These are phyloP conservation scores for Tetrapyrgos nigripes DNA, from an alignment of 1,284 basidiomycete genomes.

Conservation along the genomic window DNA sequence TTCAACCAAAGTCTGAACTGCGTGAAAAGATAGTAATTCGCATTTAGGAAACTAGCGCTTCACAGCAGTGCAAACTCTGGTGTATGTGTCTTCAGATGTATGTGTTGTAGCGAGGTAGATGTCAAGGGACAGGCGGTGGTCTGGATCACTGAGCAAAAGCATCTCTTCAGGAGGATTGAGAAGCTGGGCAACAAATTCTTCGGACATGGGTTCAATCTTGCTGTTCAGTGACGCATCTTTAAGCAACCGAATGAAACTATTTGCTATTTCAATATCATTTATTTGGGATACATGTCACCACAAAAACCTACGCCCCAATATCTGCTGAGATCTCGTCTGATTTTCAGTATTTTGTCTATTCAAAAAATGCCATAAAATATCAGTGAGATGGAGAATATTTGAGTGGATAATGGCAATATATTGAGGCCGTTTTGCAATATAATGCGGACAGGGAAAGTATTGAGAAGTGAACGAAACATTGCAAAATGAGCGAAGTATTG, in stretches of 20 bases:
- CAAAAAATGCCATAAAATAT: too few relatives aligned
- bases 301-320: too few relatives aligned
- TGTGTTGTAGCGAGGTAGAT: background rate
- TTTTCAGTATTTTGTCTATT: too few relatives aligned
- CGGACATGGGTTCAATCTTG: background rate
- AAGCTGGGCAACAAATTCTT: background rate
- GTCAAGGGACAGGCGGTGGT: background rate
- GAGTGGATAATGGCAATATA: too few relatives aligned
- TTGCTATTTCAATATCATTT: background rate
- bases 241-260: background rate
- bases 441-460: too few relatives aligned
- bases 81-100: background rate
- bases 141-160: background rate
- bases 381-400: too few relatives aligned
- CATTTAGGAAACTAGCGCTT: background rate
- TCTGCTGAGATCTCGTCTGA: too few relatives aligned
- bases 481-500: too few relatives aligned
- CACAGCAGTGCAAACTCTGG: background rate
- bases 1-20: background rate
- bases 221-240: background rate
- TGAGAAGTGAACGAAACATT: too few relatives aligned
- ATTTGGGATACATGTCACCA: background rate
- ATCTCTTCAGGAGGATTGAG: background rate
- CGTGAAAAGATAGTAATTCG: background rate
- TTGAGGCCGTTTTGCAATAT: too few relatives aligned